Evolutionary conservation across 371 early-diverging fungal species (phyloP).

Genomic region (Funneliformis caledonium): DNA sequence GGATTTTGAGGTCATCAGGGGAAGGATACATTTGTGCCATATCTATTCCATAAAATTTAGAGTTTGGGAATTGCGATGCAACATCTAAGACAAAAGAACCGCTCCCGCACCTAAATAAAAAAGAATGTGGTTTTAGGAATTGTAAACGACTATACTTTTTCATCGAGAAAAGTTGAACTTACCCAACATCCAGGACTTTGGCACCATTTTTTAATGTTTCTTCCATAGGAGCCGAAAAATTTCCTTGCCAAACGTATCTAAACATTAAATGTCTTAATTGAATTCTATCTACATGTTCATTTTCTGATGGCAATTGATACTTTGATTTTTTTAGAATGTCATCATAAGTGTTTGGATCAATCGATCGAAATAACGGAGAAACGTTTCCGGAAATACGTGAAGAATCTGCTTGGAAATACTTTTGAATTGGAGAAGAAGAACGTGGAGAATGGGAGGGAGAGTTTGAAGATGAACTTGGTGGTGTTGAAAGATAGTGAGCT

Average conservation of each 20-base stretch:
- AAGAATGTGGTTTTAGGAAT: neutral
- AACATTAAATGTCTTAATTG: conserved; percentile 15
- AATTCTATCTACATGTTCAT: conserved; percentile 24
- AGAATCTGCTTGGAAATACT: neutral
- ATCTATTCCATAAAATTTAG: conserved; percentile 17
- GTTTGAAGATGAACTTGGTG: neutral
- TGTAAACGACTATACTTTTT: too few relatives aligned
- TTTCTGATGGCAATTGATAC: conserved; percentile 21
- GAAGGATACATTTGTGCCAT: conserved; percentile 16
- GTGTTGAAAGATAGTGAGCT: neutral
- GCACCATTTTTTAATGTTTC: conserved; percentile 25
- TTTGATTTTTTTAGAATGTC: neutral
- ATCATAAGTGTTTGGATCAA: neutral
- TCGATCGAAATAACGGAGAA: neutral
- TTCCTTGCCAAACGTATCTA: conserved; percentile 29
- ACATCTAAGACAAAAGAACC: conserved; percentile 21
- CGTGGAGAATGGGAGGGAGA: neutral
- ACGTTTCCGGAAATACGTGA: neutral
- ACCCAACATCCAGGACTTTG: conserved; percentile 35
- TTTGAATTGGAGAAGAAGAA: neutral
- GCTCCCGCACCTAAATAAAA: conserved; percentile 12
- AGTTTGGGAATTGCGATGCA: conserved; percentile 16
- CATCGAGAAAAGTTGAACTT: neutral
- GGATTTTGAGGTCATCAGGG: neutral
- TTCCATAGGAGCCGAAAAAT: conserved; percentile 17